Percentiles rank a stretch among this genome's conserved stretches.
phyloP scores from a whole-genome alignment of 2,329 filamentous ascomycete genomes.

The Pseudomassariella vexata region DNA sequence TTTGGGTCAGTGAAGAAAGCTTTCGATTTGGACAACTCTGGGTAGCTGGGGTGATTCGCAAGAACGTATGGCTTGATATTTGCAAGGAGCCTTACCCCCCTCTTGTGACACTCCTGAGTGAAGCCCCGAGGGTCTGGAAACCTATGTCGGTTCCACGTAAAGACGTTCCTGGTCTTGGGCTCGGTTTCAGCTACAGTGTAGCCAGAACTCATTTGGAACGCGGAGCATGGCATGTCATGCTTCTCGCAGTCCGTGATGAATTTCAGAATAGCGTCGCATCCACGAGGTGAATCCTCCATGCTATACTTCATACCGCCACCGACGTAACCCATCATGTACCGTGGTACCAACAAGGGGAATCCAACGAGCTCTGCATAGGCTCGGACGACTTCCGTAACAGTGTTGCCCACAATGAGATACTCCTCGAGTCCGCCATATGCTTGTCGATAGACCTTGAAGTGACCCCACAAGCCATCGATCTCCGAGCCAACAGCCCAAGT shows the following conservation, averaged over 20 bases:
- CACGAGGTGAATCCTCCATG: conserved; percentile 44
- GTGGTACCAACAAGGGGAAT: conserved; percentile 60
- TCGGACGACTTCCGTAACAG: conserved; percentile 58
- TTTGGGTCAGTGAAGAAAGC: conserved; percentile 59
- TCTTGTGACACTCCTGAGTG: conserved; percentile 53
- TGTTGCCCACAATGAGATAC: conserved; percentile 62
- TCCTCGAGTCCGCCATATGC: conserved; percentile 67
- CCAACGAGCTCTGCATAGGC: conserved; percentile 64
- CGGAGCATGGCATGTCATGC: conserved; percentile 64
- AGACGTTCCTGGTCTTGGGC: conserved; percentile 66
- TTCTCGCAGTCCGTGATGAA: conserved; percentile 57
- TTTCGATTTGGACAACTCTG: conserved; percentile 49
- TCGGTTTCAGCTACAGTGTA: conserved; percentile 63
- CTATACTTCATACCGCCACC: conserved; percentile 56
- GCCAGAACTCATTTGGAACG: conserved; percentile 67
- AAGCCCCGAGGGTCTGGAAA: conserved; percentile 65
- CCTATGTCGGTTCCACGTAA: conserved; percentile 64
- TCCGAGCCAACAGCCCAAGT: conserved; percentile 64
- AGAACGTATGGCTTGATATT: conserved; percentile 72
- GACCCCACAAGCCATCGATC: conserved; percentile 71
- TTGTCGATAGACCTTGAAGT: conserved; percentile 69
- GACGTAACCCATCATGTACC: conserved; percentile 70
- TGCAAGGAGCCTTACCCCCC: conserved; percentile 61
- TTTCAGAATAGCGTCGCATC: conserved; percentile 52
- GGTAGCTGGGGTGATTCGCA: conserved; percentile 60